Percentiles rank a stretch among this genome's conserved stretches.
phyloP scores from a whole-genome alignment of 2,329 filamentous ascomycete species.

The Fusarium illudens region DNA sequence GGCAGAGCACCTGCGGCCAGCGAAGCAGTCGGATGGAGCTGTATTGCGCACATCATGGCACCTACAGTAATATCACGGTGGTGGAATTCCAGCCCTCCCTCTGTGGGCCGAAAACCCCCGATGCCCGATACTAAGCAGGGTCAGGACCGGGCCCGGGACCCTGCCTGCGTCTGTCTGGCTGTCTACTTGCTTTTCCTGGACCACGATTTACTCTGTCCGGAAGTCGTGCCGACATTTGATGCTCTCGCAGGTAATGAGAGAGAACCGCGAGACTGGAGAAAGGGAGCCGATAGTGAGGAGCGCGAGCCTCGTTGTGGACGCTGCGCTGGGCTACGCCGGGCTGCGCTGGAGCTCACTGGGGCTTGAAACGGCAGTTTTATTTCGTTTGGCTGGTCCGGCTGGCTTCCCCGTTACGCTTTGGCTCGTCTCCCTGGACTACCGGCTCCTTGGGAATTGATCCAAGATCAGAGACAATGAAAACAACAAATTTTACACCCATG shows the following conservation, averaged over 20 bases:
- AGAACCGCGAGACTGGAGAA: slow-evolving; percentile 30
- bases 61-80: slow-evolving; percentile 23
- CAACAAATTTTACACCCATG: slow-evolving; percentile 33
- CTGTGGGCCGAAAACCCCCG: slow-evolving; percentile 30
- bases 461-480: slow-evolving; percentile 26
- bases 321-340: slow-evolving; percentile 27
- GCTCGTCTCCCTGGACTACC: slow-evolving; percentile 41
- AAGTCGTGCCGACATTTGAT: slow-evolving; percentile 32
- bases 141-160: slow-evolving; percentile 1
- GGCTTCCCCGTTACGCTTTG: slow-evolving; percentile 38
- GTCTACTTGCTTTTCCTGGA: slow-evolving; percentile 14
- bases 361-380: slow-evolving; percentile 38
- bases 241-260: slow-evolving; percentile 7
- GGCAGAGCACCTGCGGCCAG: not conserved
- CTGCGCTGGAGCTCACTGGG: slow-evolving; percentile 26
- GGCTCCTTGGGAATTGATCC: slow-evolving; percentile 37
- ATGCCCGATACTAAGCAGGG: slow-evolving; percentile 17
- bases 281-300: slow-evolving; percentile 30
- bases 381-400: slow-evolving; percentile 40
- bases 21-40: not conserved
- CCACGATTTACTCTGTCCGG: slow-evolving; percentile 19
- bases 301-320: slow-evolving; percentile 35
- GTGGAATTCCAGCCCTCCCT: slow-evolving; percentile 7
- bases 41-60: slow-evolving; percentile 24
- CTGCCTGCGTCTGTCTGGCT: slow-evolving; percentile 1